Conservation (phyloP, 768 basidiomycete genomes). For the Plicaturopsis crispa region DNA sequence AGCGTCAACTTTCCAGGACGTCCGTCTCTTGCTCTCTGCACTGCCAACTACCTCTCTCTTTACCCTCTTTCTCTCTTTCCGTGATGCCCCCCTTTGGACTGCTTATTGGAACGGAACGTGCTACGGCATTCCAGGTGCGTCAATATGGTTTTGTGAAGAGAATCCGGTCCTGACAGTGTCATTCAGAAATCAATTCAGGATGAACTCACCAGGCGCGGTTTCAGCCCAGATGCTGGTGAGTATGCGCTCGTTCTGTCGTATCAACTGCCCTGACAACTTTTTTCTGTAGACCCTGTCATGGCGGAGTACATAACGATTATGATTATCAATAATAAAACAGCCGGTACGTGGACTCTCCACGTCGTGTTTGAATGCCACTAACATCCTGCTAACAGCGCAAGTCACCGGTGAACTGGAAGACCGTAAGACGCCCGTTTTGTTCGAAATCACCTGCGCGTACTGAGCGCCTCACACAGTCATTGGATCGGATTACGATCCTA, state of each 20-base stretch:
- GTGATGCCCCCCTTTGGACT: conserved; percentile 62
- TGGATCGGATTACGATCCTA: conserved; percentile 76
- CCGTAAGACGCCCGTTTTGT: conserved; percentile 35
- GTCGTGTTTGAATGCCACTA: background rate
- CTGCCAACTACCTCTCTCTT: too few species aligned
- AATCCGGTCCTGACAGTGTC: too few species aligned
- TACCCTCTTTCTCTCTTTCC: too few species aligned
- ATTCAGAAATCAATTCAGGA: conserved; percentile 71
- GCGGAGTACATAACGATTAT: conserved; percentile 93
- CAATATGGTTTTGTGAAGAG: conserved; percentile 8
- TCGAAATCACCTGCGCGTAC: conserved; percentile 1
- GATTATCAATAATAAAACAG: conserved; percentile 88
- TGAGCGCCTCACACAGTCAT: conserved; percentile 38
- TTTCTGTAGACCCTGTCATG: conserved; percentile 70
- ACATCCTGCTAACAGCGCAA: conserved; percentile 44
- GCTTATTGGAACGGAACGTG: conserved; percentile 74
- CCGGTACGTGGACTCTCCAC: conserved; percentile 38
- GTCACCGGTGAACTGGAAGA: conserved; percentile 87
- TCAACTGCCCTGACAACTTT: conserved; percentile 10
- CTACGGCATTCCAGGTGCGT: conserved; percentile 59
- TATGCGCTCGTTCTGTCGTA: conserved; percentile 13
- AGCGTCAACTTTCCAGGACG: too few species aligned
- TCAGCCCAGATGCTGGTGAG: conserved; percentile 70
- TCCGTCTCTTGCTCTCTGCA: too few species aligned
- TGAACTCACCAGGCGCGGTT: conserved; percentile 70